Evolutionary conservation across 2,329 filamentous ascomycete species (phyloP), one percentile per base, ranked within the genome.

Genomic region (Boeremia lycopersici): DNA sequence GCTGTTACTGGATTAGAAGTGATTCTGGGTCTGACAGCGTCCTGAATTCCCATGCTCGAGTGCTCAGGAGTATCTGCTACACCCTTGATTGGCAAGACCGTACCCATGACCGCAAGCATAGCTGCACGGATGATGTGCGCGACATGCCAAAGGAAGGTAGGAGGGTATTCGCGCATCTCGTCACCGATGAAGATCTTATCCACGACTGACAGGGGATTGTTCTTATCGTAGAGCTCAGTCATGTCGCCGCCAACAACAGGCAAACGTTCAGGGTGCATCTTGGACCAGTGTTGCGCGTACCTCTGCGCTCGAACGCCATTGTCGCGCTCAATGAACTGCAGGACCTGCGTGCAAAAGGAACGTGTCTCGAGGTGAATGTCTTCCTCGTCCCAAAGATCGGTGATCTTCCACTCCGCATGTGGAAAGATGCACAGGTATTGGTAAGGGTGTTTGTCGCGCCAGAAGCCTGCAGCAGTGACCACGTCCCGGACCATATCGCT

Each of bases 311-410:
- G 53, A 28, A 53, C 41, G 26, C 42, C 53, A 45, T 74, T 74
- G 12, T 68, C 61, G 1, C 40, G 43, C 6, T 57, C 59, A 34
- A 76, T 68, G 59, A 67, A 68, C 5, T 46, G 45, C 13, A 76
- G 57, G 4, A 71, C 62, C 35, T 67, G 49, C n/a, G 61, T 34
- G 35, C 71, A 69, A 39, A 71, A 73, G 1, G 34, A n/a, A 10
- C 59, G 53, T 2, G 60, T 57, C n/a, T 75, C 67, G 8, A 70
- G n/a, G 30, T 71, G 63, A 19, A 75, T 68, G 33, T 75, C 73
- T 52, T 57, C 39, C 8, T 56, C 53, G 40, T 75, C 73, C 68
- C 71, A 76, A 8, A 75, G 62, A 46, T 76, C 73, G 28, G 61
- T 29, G 9, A 74, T 67, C 6, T 42, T 51, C 62, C 63, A 73